Percentiles rank a stretch among this genome's conserved stretches.
phyloP scores from a whole-genome alignment of 306 rosid species.

The Betula pendula region DNA sequence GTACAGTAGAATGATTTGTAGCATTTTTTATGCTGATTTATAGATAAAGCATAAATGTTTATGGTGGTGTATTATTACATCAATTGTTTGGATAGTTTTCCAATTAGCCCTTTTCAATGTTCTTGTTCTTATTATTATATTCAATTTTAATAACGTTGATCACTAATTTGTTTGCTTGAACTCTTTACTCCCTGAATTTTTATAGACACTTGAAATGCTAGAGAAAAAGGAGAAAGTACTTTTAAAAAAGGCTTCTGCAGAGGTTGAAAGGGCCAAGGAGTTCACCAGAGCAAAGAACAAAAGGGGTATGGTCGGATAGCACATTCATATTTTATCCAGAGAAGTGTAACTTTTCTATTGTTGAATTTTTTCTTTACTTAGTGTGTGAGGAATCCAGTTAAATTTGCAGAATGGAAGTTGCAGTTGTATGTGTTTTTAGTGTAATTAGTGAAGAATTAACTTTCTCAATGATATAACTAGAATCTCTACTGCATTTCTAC shows the following conservation, averaged over 20 bases:
- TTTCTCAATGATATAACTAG: background rate
- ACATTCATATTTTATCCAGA: background rate
- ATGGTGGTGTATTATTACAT: background rate
- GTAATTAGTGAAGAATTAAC: background rate
- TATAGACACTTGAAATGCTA: slow-evolving; percentile 98
- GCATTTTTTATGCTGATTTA: background rate
- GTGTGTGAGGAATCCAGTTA: background rate
- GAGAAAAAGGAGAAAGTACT: slow-evolving; percentile 99
- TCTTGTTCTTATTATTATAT: background rate
- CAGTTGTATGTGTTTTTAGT: background rate
- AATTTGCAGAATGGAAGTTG: background rate
- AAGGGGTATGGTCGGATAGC: slow-evolving; percentile 50
- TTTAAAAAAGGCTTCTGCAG: slow-evolving; percentile 69
- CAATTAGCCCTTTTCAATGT: background rate
- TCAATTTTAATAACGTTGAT: background rate
- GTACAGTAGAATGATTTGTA: too few relatives aligned
- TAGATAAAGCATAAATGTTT: background rate
- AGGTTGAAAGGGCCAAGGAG: slow-evolving; percentile 93
- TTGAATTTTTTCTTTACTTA: background rate
- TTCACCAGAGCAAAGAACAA: slow-evolving; percentile 82
- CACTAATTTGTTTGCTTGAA: slow-evolving; percentile 13
- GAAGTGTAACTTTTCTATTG: slow-evolving; percentile 16
- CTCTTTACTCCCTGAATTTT: slow-evolving; percentile 18
- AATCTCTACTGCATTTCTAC: background rate
- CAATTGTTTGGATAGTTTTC: background rate